phyloP scores from a whole-genome alignment of 805 yeast genomes.

The Priceomyces haplophilus region DNA sequence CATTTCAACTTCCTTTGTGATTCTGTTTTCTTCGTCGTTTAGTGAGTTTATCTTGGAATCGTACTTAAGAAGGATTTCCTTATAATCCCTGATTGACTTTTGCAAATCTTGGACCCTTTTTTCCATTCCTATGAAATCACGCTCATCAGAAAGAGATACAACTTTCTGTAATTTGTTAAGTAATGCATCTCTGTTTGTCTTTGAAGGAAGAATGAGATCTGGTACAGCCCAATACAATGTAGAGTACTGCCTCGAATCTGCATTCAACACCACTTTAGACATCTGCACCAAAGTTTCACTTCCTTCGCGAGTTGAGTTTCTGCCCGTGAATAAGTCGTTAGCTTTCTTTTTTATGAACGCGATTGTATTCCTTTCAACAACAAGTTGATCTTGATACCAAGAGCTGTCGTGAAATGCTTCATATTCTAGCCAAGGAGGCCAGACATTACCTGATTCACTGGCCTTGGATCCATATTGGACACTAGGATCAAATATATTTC shows the following conservation, averaged over 20 bases:
- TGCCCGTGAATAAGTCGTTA: conserved; percentile 46
- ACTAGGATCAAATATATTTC: conserved; percentile 29
- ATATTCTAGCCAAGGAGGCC: conserved; percentile 90
- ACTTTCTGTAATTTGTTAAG: conserved; percentile 41
- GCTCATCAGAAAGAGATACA: conserved; percentile 32
- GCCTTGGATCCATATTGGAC: conserved; percentile 44
- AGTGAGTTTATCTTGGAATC: conserved; percentile 30
- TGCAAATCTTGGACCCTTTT: conserved; percentile 29
- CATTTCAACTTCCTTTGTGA: conserved; percentile 23
- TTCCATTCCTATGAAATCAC: conserved; percentile 37
- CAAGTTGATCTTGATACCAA: conserved; percentile 26
- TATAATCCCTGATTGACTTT: conserved; percentile 24
- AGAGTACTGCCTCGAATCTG: conserved; percentile 38
- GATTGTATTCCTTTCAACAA: conserved; percentile 34
- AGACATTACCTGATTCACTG: conserved; percentile 55
- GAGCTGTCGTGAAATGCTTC: conserved; percentile 59
- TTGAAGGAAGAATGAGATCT: conserved; percentile 32
- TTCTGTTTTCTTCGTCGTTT: conserved; percentile 17
- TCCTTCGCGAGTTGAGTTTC: conserved; percentile 14
- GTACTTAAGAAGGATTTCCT: conserved; percentile 38
- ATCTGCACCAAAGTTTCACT: conserved; percentile 33
- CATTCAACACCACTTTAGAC: conserved; percentile 36
- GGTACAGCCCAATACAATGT: conserved; percentile 33
- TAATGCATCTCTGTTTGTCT: conserved; percentile 23
- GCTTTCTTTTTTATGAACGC: conserved; percentile 50